A percentile compares a stretch with the other conserved stretches of the same genome.
phyloP scores from a whole-genome alignment of 2,329 filamentous ascomycete species.

The Diaporthe aspalathi region DNA sequence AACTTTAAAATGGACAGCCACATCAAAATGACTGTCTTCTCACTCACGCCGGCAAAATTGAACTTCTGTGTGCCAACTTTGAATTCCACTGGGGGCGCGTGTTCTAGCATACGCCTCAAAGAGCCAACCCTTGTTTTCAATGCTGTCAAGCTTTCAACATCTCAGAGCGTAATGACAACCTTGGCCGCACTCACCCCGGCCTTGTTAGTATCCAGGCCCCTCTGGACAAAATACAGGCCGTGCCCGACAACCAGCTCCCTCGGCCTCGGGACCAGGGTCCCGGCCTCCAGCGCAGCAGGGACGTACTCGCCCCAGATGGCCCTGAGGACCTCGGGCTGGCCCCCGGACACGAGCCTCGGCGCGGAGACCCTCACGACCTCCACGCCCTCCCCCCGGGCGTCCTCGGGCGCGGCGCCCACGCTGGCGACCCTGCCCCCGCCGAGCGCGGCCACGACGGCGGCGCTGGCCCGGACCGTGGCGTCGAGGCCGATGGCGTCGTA shows the following conservation, averaged over 20 bases:
- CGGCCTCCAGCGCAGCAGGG: constrained; percentile 44
- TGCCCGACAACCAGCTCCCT: constrained; percentile 44
- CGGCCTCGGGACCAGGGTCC: constrained; percentile 44
- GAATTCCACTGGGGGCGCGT: no score
- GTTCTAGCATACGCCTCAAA: neutral
- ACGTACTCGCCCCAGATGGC: constrained; percentile 42
- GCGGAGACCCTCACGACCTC: constrained; percentile 21
- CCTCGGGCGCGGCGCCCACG: constrained; percentile 24
- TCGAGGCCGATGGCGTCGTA: constrained; percentile 37
- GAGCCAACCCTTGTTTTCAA: neutral
- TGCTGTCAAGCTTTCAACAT: neutral
- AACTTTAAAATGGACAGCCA: neutral
- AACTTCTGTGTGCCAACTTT: no score
- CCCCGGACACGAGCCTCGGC: constrained; percentile 16
- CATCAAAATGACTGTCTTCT: neutral
- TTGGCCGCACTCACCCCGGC: constrained; percentile 53
- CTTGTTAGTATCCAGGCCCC: constrained; percentile 45
- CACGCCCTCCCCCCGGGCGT: neutral
- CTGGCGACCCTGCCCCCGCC: constrained; percentile 22
- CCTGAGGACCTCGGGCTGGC: constrained; percentile 16
- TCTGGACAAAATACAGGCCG: constrained; percentile 47
- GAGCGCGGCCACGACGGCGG: constrained; percentile 13
- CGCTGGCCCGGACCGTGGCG: constrained; percentile 24
- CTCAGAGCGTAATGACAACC: constrained; percentile 47
- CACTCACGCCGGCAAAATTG: no score